These are phyloP conservation scores for Pleurotus tuoliensis DNA, from an alignment of 768 basidiomycete species.

Conservation along the genomic window DNA sequence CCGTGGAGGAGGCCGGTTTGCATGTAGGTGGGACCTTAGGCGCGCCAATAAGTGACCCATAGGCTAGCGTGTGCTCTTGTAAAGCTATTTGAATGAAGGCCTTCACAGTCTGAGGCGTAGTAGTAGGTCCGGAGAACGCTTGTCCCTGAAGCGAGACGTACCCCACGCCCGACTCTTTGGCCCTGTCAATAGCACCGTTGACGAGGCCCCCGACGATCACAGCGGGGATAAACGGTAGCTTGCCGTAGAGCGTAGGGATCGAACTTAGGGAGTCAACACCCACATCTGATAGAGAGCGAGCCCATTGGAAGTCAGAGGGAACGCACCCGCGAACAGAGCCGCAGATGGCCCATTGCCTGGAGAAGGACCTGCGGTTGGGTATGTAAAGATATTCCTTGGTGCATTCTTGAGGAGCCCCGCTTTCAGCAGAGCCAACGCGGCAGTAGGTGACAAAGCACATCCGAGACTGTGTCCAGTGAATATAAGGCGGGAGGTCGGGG, in stretches of 20 bases:
- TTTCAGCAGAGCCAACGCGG: background rate
- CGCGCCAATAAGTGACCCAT: background rate
- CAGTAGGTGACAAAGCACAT: background rate
- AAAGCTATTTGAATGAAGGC: too few species aligned
- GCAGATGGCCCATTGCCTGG: slow-evolving; percentile 1
- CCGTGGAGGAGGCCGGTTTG: background rate
- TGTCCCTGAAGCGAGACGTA: background rate
- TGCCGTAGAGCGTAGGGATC: background rate
- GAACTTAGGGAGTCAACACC: background rate
- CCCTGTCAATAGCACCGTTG: too few species aligned
- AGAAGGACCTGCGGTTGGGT: slow-evolving; percentile 1
- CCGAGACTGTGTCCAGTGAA: slow-evolving; percentile 9
- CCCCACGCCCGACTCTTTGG: background rate
- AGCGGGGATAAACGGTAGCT: background rate
- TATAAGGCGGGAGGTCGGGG: background rate
- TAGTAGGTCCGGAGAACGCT: background rate
- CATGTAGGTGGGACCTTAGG: background rate
- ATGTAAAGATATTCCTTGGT: background rate
- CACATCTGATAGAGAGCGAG: background rate
- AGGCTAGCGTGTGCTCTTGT: background rate
- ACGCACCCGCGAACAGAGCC: background rate
- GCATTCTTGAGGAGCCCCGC: background rate
- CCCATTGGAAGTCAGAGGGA: background rate
- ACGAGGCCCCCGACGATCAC: too few species aligned
- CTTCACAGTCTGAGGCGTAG: too few species aligned